Base-by-base conservation (phyloP, 2,329 filamentous ascomycete genomes). In the Fusarium setosum region DNA sequence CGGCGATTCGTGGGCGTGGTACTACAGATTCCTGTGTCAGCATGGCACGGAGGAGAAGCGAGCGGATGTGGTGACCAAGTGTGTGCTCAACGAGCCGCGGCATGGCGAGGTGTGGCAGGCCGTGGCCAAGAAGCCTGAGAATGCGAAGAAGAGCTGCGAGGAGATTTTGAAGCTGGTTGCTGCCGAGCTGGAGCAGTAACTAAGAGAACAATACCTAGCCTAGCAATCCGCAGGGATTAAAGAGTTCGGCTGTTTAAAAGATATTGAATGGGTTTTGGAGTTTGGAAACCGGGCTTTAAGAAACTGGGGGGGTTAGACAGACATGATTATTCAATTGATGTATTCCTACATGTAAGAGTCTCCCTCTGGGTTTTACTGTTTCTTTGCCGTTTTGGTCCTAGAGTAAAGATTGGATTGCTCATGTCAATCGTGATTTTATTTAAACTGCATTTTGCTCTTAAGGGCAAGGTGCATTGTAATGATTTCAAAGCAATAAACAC, bases 1-100 rank as follows among this genome's bases (percentile, higher is more conserved):
- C 49, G 96, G 96, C 49, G 96, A 99, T 81, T 92, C 90, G 11
- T 99, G 96, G 96, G 95, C 94, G 18, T 99, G 95, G 95, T 99
- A 97, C 78, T 96, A 94, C 78, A 94, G 95, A 77, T 99, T 98
- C 77, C 75, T 98, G 67, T 76, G 89, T 69, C 93, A 97, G 83
- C 94, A 99, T 80, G 96, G 96, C 10, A 97, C 94, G 6, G 90
- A 93, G 57, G 95, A 97, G 83, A 99, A 98, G 89, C 86, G 91
- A 73, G 87, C 84, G 26, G 96, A 98, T 74, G 91, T 97, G 29
- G 77, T 97, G 6, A 84, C 83, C 57, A 97, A 97, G 81, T 94
- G 92, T 70, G 84, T 92, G 29, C 81, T 91, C 47, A 94, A 90
- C 57, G 96, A 98, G 77, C 96, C 96, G 4, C 89, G 90, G 71